phyloP scores from a whole-genome alignment of 768 basidiomycete species.

The Pholiota microspora region DNA sequence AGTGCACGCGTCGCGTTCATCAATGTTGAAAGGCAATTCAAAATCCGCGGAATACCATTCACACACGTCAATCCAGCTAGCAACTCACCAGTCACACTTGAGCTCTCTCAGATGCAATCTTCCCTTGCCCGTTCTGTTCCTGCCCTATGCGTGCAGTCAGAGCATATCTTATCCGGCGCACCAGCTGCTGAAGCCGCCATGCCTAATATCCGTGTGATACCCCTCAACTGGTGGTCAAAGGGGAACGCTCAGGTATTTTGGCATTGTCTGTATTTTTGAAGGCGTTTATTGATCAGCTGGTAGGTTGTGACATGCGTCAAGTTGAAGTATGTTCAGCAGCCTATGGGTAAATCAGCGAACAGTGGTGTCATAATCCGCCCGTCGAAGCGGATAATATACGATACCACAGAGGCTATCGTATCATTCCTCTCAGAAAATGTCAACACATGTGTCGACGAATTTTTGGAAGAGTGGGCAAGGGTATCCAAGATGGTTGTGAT shows the following conservation, averaged over 20 bases:
- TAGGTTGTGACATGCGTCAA: slow-evolving; percentile 89
- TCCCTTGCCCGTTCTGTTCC: slow-evolving; percentile 78
- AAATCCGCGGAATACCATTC: slow-evolving; percentile 75
- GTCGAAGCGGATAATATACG: slow-evolving; percentile 86
- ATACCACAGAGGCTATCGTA: slow-evolving; percentile 84
- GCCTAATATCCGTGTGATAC: slow-evolving; percentile 88
- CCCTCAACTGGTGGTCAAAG: slow-evolving; percentile 90
- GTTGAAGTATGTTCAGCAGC: slow-evolving; percentile 86
- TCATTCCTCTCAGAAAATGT: slow-evolving; percentile 87
- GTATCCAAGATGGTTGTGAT: slow-evolving; percentile 95
- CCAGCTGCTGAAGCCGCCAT: slow-evolving; percentile 90
- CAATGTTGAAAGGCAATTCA: slow-evolving; percentile 86
- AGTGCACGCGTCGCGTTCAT: slow-evolving; percentile 91
- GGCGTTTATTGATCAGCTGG: slow-evolving; percentile 5
- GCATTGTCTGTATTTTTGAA: slow-evolving; percentile 9
- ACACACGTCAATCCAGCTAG: slow-evolving; percentile 65
- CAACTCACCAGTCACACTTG: slow-evolving; percentile 36
- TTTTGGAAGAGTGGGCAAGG: slow-evolving; percentile 89
- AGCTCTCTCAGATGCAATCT: slow-evolving; percentile 61
- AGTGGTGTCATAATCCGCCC: slow-evolving; percentile 69
- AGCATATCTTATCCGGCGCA: slow-evolving; percentile 77
- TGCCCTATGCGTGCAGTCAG: slow-evolving; percentile 77
- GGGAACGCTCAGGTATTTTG: slow-evolving; percentile 56
- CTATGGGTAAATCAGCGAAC: slow-evolving; percentile 68
- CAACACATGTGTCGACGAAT: slow-evolving; percentile 85